Evolutionary conservation across 2,329 filamentous ascomycete genomes (phyloP).

Genomic region (Penicillium nordicum): DNA sequence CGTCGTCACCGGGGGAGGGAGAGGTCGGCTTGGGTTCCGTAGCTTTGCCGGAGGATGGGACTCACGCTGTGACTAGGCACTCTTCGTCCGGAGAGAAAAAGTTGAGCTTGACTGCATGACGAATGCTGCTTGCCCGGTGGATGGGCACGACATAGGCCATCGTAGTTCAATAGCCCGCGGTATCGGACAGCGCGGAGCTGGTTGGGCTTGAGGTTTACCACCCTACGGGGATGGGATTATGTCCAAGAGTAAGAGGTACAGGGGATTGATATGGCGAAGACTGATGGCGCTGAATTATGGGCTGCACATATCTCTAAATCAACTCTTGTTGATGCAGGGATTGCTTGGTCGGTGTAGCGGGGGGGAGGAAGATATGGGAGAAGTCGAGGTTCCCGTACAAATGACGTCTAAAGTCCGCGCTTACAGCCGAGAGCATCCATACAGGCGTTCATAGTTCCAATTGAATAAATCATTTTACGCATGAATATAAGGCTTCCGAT

Average conservation of each 20-base stretch:
- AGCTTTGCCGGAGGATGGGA: constrained; percentile 11
- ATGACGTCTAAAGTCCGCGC: constrained; percentile 9
- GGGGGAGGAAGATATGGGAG: neutral
- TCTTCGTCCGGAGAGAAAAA: constrained; percentile 72
- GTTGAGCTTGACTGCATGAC: constrained; percentile 78
- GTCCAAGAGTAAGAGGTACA: neutral
- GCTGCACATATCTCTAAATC: neutral
- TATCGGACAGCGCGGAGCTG: constrained; percentile 7
- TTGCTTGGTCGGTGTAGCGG: neutral
- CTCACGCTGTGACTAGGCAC: constrained; percentile 84
- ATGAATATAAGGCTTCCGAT: neutral
- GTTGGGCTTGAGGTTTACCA: constrained; percentile 9
- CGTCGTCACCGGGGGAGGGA: neutral
- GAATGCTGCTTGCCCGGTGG: constrained; percentile 84
- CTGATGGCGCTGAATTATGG: neutral
- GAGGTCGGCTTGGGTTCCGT: neutral
- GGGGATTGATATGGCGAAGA: neutral
- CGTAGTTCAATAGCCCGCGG: constrained; percentile 8
- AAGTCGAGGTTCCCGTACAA: constrained; percentile 2
- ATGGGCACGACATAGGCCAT: constrained; percentile 98
- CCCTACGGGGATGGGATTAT: constrained; percentile 1
- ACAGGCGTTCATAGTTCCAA: neutral
- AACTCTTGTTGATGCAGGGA: neutral
- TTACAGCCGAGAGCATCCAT: constrained; percentile 17
- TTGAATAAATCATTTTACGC: neutral